Evolutionary conservation across 257 asterid species (phyloP), one percentile per base, ranked within the genome.

Genomic region (Solanum clarkiae): DNA sequence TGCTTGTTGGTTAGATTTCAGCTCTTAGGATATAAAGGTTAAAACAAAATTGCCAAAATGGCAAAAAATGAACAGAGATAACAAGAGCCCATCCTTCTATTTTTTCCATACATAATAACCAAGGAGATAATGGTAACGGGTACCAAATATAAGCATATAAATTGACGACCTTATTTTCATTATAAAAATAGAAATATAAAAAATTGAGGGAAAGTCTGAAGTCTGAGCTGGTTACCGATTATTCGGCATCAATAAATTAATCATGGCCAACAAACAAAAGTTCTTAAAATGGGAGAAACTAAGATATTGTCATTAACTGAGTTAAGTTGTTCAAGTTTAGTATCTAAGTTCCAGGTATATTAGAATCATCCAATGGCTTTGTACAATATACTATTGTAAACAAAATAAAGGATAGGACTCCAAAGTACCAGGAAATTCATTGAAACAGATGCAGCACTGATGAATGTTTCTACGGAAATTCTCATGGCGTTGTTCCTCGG

Each of bases 371-470:
- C 80, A 1, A 71, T 17, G 24, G 36, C 16, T 24, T 51, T 77
- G 5, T 49, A 77, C 63, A 51, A 51, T 15, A 51, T 51, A 15
- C 45, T 77, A 51, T 77, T 51, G 36, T 51, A 77, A 77, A 51
- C 24, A 79, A 26, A 53, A 53, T 16, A 53, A 9, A 79, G 29
- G 82, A 85, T 12, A 26, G n/a, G 49, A 66, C 24, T 13, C 29
- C 36, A 62, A 62, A 51, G 82, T 93, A 95, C 98, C 99, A 85
- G 92, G 85, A 90, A 87, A 89, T 86, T 94, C 96, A 85, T 90
- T 87, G 87, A 89, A 91, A 91, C 99, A 96, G 80, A 96, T 93
- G 90, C 93, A 86, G 86, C 99, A 96, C 84, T 90, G 91, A 56
- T 96, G 99, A 86, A 94, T 86, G 90, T 88, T 92, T 88, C 86